Conservation (phyloP, 345 rosid species). For the Arabis hirsuta region DNA sequence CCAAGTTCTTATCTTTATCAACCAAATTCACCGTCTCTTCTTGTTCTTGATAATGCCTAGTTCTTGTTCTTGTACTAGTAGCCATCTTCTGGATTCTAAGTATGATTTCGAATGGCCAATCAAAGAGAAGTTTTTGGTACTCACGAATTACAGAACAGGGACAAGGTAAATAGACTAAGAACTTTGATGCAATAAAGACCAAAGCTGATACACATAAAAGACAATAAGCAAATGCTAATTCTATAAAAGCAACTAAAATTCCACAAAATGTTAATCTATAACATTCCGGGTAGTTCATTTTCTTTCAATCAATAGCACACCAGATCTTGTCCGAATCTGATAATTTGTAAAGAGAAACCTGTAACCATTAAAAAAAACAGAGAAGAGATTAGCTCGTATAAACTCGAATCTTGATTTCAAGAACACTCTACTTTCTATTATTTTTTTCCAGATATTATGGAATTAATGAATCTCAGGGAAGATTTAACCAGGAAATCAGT, state of each 20-base stretch:
- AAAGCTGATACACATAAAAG: conserved; percentile 65
- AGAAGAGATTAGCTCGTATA: conserved; percentile 8
- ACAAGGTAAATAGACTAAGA: conserved; percentile 61
- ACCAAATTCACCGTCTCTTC: conserved; percentile 40
- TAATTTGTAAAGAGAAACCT: conserved; percentile 31
- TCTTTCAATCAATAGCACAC: conserved; percentile 6
- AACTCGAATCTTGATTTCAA: conserved; percentile 10
- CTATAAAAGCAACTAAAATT: conserved; percentile 63
- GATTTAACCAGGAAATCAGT: neutral
- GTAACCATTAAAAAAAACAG: neutral
- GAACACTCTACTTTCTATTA: neutral
- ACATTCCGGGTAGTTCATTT: conserved; percentile 43
- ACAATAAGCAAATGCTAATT: conserved; percentile 62
- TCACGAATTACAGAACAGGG: conserved; percentile 62
- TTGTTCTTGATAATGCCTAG: conserved; percentile 45
- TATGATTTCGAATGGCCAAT: conserved; percentile 56
- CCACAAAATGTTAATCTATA: conserved; percentile 56
- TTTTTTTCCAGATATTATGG: neutral
- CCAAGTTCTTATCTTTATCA: conserved; percentile 50
- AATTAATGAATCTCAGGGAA: neutral
- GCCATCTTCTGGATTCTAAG: conserved; percentile 54
- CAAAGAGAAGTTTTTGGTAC: conserved; percentile 52
- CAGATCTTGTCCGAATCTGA: conserved; percentile 20
- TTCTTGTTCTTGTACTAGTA: conserved; percentile 45
- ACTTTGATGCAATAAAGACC: conserved; percentile 53